These are phyloP conservation scores for Chaetomidium leptoderma DNA, from an alignment of 495 filamentous ascomycete species.

Conservation along the genomic window DNA sequence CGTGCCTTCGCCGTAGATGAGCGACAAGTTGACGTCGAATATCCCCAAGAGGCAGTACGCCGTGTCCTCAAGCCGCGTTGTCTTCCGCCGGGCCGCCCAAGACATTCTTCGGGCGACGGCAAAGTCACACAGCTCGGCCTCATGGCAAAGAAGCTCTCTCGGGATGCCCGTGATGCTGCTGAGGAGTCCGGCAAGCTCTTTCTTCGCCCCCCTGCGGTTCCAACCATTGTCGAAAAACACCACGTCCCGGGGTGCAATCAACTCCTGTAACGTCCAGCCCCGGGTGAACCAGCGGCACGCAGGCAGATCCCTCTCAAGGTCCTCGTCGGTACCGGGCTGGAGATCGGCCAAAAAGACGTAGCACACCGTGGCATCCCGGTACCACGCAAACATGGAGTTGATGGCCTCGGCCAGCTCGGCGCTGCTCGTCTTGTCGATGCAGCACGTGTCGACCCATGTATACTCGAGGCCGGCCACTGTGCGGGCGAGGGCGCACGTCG, in stretches of 20 bases:
- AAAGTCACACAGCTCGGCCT: not conserved
- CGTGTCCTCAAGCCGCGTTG: conserved; percentile 21
- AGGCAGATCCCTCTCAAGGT: not conserved
- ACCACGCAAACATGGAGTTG: conserved; percentile 11
- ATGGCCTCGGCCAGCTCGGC: conserved; percentile 7
- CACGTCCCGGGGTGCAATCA: conserved; percentile 5
- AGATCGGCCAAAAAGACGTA: conserved; percentile 8
- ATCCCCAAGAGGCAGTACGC: conserved; percentile 29
- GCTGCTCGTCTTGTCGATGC: conserved; percentile 15
- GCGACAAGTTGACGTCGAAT: conserved; percentile 29
- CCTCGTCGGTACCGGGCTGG: not conserved
- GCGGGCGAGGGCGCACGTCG: conserved; percentile 21
- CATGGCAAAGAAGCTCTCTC: not conserved
- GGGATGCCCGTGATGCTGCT: conserved; percentile 1
- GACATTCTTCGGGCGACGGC: conserved; percentile 19
- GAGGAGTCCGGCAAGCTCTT: not conserved
- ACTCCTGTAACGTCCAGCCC: conserved; percentile 4
- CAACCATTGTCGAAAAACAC: conserved; percentile 9
- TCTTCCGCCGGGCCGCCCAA: conserved; percentile 19
- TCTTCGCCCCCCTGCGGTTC: not conserved
- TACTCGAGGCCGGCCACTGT: conserved; percentile 18
- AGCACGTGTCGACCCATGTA: conserved; percentile 38
- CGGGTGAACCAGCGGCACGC: not conserved
- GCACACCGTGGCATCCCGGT: conserved; percentile 6
- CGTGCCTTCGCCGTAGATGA: conserved; percentile 28